Conservation (phyloP, 1,139 yeast species). For the Scheffersomyces segobiensis region DNA sequence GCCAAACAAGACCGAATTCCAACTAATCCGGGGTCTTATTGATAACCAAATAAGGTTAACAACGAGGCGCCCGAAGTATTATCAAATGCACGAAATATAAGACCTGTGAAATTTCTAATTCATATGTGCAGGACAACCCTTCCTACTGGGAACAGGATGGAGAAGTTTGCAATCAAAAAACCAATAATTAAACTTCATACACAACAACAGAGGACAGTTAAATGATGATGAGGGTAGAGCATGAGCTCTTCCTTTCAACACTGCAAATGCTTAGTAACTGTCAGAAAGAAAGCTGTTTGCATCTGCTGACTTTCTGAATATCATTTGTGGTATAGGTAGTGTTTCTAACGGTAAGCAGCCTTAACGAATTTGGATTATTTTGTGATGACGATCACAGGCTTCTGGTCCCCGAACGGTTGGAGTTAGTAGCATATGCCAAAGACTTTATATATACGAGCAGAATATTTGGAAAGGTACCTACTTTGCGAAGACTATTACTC, state of each 20-base stretch:
- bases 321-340: neutral
- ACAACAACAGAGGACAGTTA: neutral
- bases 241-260: too few relatives aligned
- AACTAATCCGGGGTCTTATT: neutral
- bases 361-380: neutral
- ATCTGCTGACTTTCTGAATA: too few relatives aligned
- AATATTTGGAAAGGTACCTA: too few relatives aligned
- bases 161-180: neutral
- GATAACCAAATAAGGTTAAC: neutral
- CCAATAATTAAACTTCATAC: neutral
- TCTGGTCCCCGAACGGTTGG: too few relatives aligned
- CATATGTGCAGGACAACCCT: neutral
- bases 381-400: neutral
- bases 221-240: too few relatives aligned
- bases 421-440: neutral
- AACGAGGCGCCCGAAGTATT: neutral
- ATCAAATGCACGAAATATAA: neutral
- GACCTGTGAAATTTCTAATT: neutral
- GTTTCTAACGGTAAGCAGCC: neutral
- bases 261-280: neutral
- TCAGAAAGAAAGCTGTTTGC: neutral
- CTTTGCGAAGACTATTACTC: neutral
- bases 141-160: neutral
- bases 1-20: neutral
- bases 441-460: neutral